Percentiles rank a stretch among this genome's conserved stretches.
Evolutionary conservation across 768 basidiomycete species (phyloP).

Genomic region (Lactarius sp.): DNA sequence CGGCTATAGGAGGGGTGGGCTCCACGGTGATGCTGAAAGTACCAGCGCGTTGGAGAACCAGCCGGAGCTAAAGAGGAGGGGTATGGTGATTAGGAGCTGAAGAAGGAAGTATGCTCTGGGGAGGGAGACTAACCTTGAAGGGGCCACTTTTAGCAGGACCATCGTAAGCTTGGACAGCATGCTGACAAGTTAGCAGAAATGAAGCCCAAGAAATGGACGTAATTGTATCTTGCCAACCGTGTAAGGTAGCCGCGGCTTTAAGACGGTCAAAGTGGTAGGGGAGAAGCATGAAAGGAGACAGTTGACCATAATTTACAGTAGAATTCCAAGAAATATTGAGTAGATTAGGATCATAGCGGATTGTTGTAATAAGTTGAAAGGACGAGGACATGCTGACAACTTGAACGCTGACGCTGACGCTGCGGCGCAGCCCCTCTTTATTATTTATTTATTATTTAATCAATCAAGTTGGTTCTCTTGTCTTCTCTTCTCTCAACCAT

Average conservation of each 20-base stretch:
- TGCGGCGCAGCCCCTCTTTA: not conserved
- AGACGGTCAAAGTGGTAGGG: conserved; percentile 59
- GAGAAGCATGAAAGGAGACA: conserved; percentile 60
- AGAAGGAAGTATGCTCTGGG: not conserved
- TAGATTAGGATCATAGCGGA: conserved; percentile 54
- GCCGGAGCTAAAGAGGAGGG: conserved; percentile 42
- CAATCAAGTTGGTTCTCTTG: not conserved
- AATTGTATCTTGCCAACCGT: conserved; percentile 45
- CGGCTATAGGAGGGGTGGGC: conserved; percentile 29
- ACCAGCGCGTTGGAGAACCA: conserved; percentile 30
- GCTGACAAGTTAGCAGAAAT: conserved; percentile 44
- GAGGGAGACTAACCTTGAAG: conserved; percentile 16
- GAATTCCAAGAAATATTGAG: conserved; percentile 51
- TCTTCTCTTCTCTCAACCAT: conserved; percentile 19
- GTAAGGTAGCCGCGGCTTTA: conserved; percentile 41
- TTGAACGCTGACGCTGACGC: not conserved
- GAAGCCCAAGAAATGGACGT: conserved; percentile 36
- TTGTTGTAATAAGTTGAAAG: conserved; percentile 46
- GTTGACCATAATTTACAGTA: conserved; percentile 40
- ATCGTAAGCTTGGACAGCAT: conserved; percentile 34
- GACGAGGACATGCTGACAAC: not conserved
- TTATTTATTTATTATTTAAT: conserved; percentile 4
- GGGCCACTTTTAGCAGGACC: conserved; percentile 12
- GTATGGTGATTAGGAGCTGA: not conserved
- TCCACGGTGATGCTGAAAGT: conserved; percentile 11